Evolutionary conservation across 768 basidiomycete species (phyloP).

Genomic region (Lentinula raphanica): DNA sequence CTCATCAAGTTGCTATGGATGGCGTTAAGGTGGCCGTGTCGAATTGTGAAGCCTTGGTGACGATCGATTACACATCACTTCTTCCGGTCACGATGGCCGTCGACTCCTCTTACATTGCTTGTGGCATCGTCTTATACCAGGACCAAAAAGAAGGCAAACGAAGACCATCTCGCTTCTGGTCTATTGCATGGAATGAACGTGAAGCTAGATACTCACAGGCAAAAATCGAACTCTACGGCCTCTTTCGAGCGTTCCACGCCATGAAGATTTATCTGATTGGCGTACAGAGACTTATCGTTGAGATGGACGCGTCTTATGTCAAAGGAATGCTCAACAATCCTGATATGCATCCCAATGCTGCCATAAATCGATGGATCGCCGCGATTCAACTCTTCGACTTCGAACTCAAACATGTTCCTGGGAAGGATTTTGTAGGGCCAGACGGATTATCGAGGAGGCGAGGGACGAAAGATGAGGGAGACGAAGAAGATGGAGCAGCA

Average conservation of each 20-base stretch:
- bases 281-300: too few relatives aligned
- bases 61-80: conserved; percentile 23
- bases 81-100: conserved; percentile 25
- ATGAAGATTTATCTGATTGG: not conserved
- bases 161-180: not conserved
- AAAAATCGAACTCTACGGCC: conserved; percentile 21
- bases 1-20: too few relatives aligned
- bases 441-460: too few relatives aligned
- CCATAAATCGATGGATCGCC: not conserved
- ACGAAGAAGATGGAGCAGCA: too few relatives aligned
- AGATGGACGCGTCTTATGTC: too few relatives aligned
- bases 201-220: conserved; percentile 17
- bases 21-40: too few relatives aligned
- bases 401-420: conserved; percentile 28
- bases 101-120: conserved; percentile 23
- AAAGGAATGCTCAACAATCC: too few relatives aligned
- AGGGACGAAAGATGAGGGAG: too few relatives aligned
- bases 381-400: conserved; percentile 18
- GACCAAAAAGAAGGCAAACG: not conserved
- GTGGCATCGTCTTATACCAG: not conserved
- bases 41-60: too few relatives aligned
- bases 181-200: conserved; percentile 15
- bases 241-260: conserved; percentile 27
- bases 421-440: too few relatives aligned
- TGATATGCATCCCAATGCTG: not conserved